phyloP scores from a whole-genome alignment of 2,329 filamentous ascomycete species.

The Penicillium sp. region DNA sequence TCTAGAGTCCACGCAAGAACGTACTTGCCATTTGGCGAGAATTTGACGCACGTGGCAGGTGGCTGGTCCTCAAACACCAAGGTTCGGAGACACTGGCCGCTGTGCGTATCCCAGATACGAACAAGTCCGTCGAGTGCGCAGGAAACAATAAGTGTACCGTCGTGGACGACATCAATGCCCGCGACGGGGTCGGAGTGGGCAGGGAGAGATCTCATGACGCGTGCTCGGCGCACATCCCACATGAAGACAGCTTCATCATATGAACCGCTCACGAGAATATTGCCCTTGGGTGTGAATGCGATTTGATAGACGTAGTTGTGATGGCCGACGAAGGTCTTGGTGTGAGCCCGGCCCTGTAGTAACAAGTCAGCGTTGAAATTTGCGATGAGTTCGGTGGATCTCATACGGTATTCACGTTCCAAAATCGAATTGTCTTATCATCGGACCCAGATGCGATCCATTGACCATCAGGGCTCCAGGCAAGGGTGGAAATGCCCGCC shows the following conservation, averaged over 20 bases:
- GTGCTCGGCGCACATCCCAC: conserved; percentile 89
- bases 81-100: conserved; percentile 91
- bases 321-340: conserved; percentile 72
- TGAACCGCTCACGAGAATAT: conserved; percentile 90
- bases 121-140: conserved; percentile 91
- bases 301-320: conserved; percentile 96
- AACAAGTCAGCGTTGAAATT: neutral
- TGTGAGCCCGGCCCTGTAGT: conserved; percentile 55
- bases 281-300: conserved; percentile 96
- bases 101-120: conserved; percentile 92
- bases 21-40: conserved; percentile 90
- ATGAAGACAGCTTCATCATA: conserved; percentile 97
- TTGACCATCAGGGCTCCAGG: conserved; percentile 90
- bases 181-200: conserved; percentile 94
- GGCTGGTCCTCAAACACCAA: conserved; percentile 96
- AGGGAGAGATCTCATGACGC: conserved; percentile 84
- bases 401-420: conserved; percentile 65
- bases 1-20: conserved; percentile 91
- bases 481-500: conserved; percentile 85
- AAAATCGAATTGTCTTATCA: conserved; percentile 92
- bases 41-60: conserved; percentile 82
- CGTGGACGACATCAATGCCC: conserved; percentile 87
- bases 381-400: neutral
- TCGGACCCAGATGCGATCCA: conserved; percentile 89
- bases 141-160: conserved; percentile 88